Evolutionary conservation across 139 green algal species (phyloP).

Genomic region (Dunaliella primolecta): DNA sequence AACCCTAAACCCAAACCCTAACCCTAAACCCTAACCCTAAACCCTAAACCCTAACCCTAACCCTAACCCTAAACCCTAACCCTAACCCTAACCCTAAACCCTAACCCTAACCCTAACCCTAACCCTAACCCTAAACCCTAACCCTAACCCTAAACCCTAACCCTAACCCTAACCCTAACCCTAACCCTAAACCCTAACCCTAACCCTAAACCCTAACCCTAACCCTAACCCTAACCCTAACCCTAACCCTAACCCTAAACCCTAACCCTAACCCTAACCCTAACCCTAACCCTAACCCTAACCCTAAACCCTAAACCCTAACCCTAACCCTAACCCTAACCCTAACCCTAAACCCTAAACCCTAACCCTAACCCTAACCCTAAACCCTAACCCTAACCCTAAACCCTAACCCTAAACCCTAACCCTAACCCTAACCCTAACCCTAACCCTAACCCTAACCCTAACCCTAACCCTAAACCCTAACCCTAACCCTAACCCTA

Average conservation of each 20-base stretch:
- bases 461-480: not conserved
- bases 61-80: not conserved
- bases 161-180: conserved; percentile 1
- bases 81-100: not conserved
- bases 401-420: not conserved
- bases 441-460: not conserved
- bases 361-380: not conserved
- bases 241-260: too few relatives aligned
- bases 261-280: not conserved
- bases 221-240: not conserved
- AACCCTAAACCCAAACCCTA: not conserved
- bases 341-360: not conserved
- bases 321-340: not conserved
- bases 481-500: not conserved
- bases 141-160: too few relatives aligned
- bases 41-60: not conserved
- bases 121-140: not conserved
- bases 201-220: not conserved
- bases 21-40: not conserved
- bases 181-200: not conserved
- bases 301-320: not conserved
- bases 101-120: not conserved
- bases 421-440: not conserved
- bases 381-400: not conserved
- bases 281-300: not conserved